Evolutionary conservation across 441 rosid genomes (phyloP).

Genomic region (Erodium trifolium): DNA sequence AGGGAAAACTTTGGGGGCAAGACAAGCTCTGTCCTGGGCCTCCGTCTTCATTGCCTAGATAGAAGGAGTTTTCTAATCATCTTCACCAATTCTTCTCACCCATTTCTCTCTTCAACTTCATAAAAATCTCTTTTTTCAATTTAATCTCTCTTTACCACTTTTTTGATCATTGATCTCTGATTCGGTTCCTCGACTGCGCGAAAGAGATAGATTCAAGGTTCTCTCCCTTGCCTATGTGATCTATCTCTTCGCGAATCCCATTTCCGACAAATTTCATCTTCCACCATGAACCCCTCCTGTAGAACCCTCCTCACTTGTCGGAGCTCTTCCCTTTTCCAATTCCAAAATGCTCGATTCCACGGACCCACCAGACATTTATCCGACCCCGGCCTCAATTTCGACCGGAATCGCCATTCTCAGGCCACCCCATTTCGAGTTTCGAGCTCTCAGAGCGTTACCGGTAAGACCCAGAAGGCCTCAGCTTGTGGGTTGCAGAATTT

Average conservation of each 20-base stretch:
- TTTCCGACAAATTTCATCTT: not conserved
- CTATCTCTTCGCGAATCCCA: not conserved
- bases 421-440: too few relatives aligned
- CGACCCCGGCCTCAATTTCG: not conserved
- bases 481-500: not conserved
- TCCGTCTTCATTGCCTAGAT: too few relatives aligned
- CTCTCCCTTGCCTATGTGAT: not conserved
- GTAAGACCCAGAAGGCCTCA: not conserved
- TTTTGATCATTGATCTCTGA: too few relatives aligned
- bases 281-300: conserved; percentile 6
- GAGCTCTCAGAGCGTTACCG: not conserved
- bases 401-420: not conserved
- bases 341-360: not conserved
- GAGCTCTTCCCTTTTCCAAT: not conserved
- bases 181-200: too few relatives aligned
- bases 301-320: not conserved
- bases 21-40: too few relatives aligned
- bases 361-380: not conserved
- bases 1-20: too few relatives aligned
- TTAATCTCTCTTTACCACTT: too few relatives aligned
- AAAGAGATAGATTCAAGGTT: not conserved
- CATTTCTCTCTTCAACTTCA: too few relatives aligned
- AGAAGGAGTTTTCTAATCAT: too few relatives aligned
- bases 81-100: too few relatives aligned
- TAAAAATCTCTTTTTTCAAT: too few relatives aligned